Evolutionary conservation across 1,284 basidiomycete genomes (phyloP).

Genomic region (Sporisorium iseilematis-ciliati): DNA sequence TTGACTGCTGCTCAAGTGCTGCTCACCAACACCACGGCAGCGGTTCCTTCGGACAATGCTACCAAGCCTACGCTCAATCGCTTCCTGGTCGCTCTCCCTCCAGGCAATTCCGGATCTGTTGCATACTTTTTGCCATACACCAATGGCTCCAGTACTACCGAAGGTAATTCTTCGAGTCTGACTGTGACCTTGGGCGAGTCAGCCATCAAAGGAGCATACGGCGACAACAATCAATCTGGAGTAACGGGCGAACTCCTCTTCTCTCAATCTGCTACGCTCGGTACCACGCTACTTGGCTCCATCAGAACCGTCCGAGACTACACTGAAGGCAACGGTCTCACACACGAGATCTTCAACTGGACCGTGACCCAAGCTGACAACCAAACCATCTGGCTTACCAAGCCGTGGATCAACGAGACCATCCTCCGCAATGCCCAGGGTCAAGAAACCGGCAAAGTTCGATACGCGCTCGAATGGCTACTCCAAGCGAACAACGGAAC

Average conservation of each 20-base stretch:
- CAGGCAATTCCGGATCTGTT: slow-evolving; percentile 70
- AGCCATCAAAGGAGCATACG: slow-evolving; percentile 57
- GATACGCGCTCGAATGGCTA: slow-evolving; percentile 42
- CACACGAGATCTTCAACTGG: slow-evolving; percentile 72
- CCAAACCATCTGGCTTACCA: slow-evolving; percentile 69
- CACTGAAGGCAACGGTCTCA: slow-evolving; percentile 65
- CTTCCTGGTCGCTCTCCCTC: slow-evolving; percentile 72
- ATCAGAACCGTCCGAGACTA: slow-evolving; percentile 72
- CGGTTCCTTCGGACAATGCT: slow-evolving; percentile 23
- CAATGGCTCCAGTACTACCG: slow-evolving; percentile 10
- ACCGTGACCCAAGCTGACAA: slow-evolving; percentile 70
- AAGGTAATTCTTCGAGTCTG: slow-evolving; percentile 24
- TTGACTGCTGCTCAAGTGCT: slow-evolving; percentile 71
- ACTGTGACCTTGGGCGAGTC: slow-evolving; percentile 66
- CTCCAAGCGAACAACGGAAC: slow-evolving; percentile 38
- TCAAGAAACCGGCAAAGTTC: slow-evolving; percentile 21
- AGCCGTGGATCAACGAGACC: slow-evolving; percentile 70
- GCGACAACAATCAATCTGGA: slow-evolving; percentile 70
- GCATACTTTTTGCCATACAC: slow-evolving; percentile 35
- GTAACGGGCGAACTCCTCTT: slow-evolving; percentile 70
- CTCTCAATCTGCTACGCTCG: slow-evolving; percentile 70
- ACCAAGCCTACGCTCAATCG: slow-evolving; percentile 61
- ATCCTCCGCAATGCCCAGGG: slow-evolving; percentile 36
- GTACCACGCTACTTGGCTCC: slow-evolving; percentile 71
- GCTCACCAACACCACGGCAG: slow-evolving; percentile 68